Evolutionary conservation across 805 yeast species (phyloP), one percentile per base, ranked within the genome.

Genomic region (Candida khao-thaluensis): DNA sequence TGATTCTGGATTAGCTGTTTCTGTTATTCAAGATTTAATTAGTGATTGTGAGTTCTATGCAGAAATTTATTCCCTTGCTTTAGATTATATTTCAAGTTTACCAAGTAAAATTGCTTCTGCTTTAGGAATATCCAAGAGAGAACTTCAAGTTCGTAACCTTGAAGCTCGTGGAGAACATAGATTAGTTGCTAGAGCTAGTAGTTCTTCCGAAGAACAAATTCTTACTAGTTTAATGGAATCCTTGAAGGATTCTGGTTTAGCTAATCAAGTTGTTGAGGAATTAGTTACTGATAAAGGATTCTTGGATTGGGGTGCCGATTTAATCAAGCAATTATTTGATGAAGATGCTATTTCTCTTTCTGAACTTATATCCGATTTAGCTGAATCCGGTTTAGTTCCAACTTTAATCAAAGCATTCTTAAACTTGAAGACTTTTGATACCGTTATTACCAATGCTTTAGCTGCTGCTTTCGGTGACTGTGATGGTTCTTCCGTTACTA

Each of bases 171-270:
- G 25, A 10, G 30, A 20, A 9, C 20, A n/a, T 2, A 20, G 15
- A 15, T 25, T 36, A 24, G 37, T 20, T 21, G 41, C 40, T 10
- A 39, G 43, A 39, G 42, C 37, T 17, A 30, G 22, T 10, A 17
- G 15, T 12, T 14, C 29, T 5, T 20, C 27, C 20, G 26, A 26
- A 8, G 17, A 44, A 24, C 50, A 41, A 9, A 42, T 62, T 25
- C 51, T 68, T 33, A 52, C 62, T 38, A 51, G 60, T 37, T 63
- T 68, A 49, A 57, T 68, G 65, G 71, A 66, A 50, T 67, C 74
- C 1, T 64, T 68, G 52, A 66, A 65, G 52, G 45, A 60, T 30
- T 67, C 72, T 16, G 72, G 72, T 30, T 64, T 68, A 51, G 72
- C 70, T 28, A 44, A 55, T 15, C 58, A 54, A 21, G 71, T 68